A percentile compares a stretch with the other conserved stretches of the same genome.
Conservation (phyloP, 2,329 filamentous ascomycete genomes). For the Hypoxylon sp. region DNA sequence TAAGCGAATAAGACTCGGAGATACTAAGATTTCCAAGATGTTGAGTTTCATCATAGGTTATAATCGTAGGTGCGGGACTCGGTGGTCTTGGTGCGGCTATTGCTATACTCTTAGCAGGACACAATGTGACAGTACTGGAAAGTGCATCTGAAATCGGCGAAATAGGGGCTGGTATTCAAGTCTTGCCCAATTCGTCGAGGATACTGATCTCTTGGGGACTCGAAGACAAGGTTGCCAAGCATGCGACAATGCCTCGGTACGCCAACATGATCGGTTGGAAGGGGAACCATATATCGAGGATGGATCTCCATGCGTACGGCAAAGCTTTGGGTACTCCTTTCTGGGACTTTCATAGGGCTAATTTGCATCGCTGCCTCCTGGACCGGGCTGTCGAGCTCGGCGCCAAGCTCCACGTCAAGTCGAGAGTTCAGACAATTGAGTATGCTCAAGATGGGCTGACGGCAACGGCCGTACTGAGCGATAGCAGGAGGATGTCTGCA, state of each 20-base stretch:
- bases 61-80: slow-evolving; percentile 69
- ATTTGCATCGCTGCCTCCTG: slow-evolving; percentile 63
- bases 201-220: slow-evolving; percentile 65
- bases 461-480: slow-evolving; percentile 56
- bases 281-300: slow-evolving; percentile 61
- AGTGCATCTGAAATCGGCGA: slow-evolving; percentile 61
- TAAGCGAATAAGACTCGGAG: slow-evolving; percentile 32
- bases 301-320: slow-evolving; percentile 62
- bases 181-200: slow-evolving; percentile 62
- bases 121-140: slow-evolving; percentile 63
- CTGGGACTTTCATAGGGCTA: slow-evolving; percentile 68
- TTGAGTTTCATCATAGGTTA: slow-evolving; percentile 52
- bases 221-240: slow-evolving; percentile 55
- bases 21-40: slow-evolving; percentile 13
- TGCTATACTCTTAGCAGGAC: slow-evolving; percentile 59
- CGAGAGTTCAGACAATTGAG: slow-evolving; percentile 59
- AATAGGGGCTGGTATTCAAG: slow-evolving; percentile 65
- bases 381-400: slow-evolving; percentile 63
- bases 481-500: slow-evolving; percentile 54
- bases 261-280: slow-evolving; percentile 68
- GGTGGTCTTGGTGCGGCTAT: slow-evolving; percentile 67
- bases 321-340: slow-evolving; percentile 58
- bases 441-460: slow-evolving; percentile 51
- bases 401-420: slow-evolving; percentile 59
- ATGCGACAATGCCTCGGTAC: slow-evolving; percentile 58